Percentiles rank a stretch among this genome's conserved stretches.
Evolutionary conservation across 2,329 filamentous ascomycete species (phyloP).

Genomic region (Colletotrichum higginsianum): DNA sequence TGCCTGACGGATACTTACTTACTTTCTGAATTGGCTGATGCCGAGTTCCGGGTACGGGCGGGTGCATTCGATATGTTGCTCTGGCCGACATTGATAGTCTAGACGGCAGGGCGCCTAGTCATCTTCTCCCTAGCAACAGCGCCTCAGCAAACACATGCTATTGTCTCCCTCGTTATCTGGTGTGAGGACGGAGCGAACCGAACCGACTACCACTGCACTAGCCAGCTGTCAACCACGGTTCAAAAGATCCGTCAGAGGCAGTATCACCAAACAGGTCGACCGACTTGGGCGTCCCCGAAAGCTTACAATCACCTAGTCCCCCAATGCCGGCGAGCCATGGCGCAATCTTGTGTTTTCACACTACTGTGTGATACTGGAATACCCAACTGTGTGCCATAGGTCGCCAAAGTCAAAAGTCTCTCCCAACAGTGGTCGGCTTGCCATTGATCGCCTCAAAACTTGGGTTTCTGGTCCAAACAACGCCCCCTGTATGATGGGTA

Average conservation of each 20-base stretch:
- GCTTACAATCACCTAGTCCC: slow-evolving; percentile 27
- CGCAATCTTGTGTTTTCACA: slow-evolving; percentile 20
- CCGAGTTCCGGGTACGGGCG: slow-evolving; percentile 14
- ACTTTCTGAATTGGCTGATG: neutral
- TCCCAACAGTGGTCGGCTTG: slow-evolving; percentile 2
- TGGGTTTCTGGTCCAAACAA: slow-evolving; percentile 28
- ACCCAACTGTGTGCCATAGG: neutral
- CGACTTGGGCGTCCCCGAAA: slow-evolving; percentile 12
- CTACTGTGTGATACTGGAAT: neutral
- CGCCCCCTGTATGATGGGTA: slow-evolving; percentile 21
- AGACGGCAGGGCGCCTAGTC: slow-evolving; percentile 1
- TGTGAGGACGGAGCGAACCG: slow-evolving; percentile 18
- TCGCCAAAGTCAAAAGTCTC: slow-evolving; percentile 7
- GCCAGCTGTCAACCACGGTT: slow-evolving; percentile 19
- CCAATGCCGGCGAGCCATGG: slow-evolving; percentile 37
- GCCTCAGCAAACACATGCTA: slow-evolving; percentile 28
- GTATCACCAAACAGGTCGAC: slow-evolving; percentile 2
- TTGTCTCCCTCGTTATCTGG: slow-evolving; percentile 14
- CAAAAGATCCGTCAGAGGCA: slow-evolving; percentile 12
- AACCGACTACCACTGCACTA: slow-evolving; percentile 4
- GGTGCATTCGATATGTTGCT: slow-evolving; percentile 16
- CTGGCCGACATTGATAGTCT: slow-evolving; percentile 15
- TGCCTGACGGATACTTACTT: neutral
- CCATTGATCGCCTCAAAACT: slow-evolving; percentile 4
- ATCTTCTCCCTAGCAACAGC: slow-evolving; percentile 2